Evolutionary conservation across 2,329 filamentous ascomycete species (phyloP).

Genomic region (Epichloe uncinata): DNA sequence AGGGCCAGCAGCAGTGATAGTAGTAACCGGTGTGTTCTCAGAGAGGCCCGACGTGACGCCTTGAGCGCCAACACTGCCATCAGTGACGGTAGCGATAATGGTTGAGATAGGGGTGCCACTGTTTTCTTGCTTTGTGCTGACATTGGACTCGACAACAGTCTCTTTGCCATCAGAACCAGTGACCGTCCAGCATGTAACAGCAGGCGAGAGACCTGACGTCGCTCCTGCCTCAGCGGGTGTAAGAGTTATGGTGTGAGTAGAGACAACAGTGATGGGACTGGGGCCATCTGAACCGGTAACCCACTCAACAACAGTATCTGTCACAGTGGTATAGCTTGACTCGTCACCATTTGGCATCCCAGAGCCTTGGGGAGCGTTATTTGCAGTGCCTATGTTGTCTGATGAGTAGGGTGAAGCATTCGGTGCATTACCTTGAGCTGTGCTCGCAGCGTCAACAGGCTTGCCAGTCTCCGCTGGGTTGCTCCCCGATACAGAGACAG

Average conservation of each 20-base stretch:
- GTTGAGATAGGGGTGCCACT: background rate
- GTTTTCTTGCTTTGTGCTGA: conserved; percentile 1
- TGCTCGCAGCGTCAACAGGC: conserved; percentile 6
- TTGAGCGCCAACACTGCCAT: conserved; percentile 1
- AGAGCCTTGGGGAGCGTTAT: conserved; percentile 1
- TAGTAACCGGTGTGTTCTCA: conserved; percentile 4
- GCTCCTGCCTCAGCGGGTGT: conserved; percentile 1
- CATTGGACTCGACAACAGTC: conserved; percentile 21
- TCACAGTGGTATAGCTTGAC: conserved; percentile 11
- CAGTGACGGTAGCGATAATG: background rate
- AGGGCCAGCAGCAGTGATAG: conserved; percentile 4
- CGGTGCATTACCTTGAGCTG: conserved; percentile 4
- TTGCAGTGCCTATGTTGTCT: background rate
- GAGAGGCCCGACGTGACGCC: background rate
- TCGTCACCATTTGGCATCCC: background rate
- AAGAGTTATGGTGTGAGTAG: conserved; percentile 12
- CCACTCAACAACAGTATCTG: conserved; percentile 14
- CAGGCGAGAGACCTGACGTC: background rate
- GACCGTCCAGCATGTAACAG: conserved; percentile 11
- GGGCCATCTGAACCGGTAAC: conserved; percentile 7
- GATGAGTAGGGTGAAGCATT: background rate
- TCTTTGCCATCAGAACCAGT: conserved; percentile 12
- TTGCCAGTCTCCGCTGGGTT: conserved; percentile 8
- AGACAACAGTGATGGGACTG: conserved; percentile 11
- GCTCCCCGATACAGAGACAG: conserved; percentile 7